Evolutionary conservation across 176 grass and related monocot species (phyloP), one percentile per base, ranked within the genome.

Genomic region (Musa troglodytarum): DNA sequence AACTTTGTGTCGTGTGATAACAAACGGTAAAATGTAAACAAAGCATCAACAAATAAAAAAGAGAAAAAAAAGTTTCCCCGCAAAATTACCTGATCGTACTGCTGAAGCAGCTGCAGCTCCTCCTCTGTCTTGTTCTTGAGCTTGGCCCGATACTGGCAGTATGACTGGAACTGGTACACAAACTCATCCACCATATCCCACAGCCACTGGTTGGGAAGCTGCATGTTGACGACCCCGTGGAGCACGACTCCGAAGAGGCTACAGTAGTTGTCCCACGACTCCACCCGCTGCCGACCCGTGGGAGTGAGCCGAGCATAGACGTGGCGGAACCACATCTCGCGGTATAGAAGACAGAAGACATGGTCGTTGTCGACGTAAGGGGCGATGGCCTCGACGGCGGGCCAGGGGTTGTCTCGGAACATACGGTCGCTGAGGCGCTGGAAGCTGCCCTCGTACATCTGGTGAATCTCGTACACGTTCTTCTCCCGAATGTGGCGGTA

Each of bases 131-230:
- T 92, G 68, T 75, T 93, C 82, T 93, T 97, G 65, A 93, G 78
- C 79, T 97, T 97, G 54, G 93, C 93, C 17, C 87, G 81, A 65
- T 92, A 97, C 77, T 97, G 93, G 81, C 90, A 97, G 74, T 90
- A 97, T 85, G 86, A 92, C 85, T 97, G 93, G 80, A 97, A 97
- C 81, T 97, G 93, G 83, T 97, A 97, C 1, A 97, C 93, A 69
- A 97, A 97, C 75, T 97, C 90, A 59, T 97, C 93, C 1, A 97
- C 85, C 93, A 97, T 97, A 82, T 97, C 93, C 93, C 93, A 97
- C 9, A 97, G 85, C 95, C 95, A 99, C 77, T 99, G 95, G 87
- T 99, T 99, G 67, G 95, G 90, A 23, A 99, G 81, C 85, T 94
- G 95, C 95, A 99, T 99, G 82, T 94, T 99, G 83, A 99, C 88